Base-by-base conservation (phyloP, 2,329 filamentous ascomycete genomes). In the Pezicula radicicola region DNA sequence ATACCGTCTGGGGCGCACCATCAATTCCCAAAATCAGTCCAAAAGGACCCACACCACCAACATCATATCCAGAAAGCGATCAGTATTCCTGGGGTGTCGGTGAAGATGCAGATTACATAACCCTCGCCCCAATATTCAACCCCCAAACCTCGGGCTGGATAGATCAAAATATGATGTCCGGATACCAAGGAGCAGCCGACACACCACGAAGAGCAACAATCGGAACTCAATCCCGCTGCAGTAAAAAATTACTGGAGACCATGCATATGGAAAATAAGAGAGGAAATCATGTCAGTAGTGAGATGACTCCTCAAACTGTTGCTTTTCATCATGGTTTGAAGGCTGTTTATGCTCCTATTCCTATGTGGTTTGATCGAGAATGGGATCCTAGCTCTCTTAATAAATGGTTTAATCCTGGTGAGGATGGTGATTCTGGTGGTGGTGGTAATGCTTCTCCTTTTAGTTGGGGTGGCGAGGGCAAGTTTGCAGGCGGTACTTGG, bases 301-400 rank as follows among this genome's bases (percentile, higher is more conserved):
- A 93, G 66, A 91, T 93, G 88, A 88, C 85, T 54, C 83, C 88
- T 1, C 85, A 87, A 50, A 87, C 87, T 0, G 80, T 87, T 21
- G 83, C 87, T 0, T 76, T 93, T 16, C 81, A 91, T 56, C 88
- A 94, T 65, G 88, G 89, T 5, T 75, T 92, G 45, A 93, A 93
- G 71, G 84, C 87, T 4, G 85, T 91, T 4, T 89, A 86, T 63
- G 87, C 84, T 12, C 89, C 89, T 10, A 88, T 92, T 67, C 88
- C 89, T 1, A 82, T 92, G 44, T 92, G 85, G 68, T 89, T 91
- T 63, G 88, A 93, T 68, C 81, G 87, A 54, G 80, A 86, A 46
- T 91, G 87, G 87, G 70, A 72, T 28, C 74, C 77, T 2, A 68
- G 72, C 28, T 77, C 77, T 53, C 66, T 85, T 27, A 75, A 75